Conservation (phyloP, 1,284 basidiomycete species). For the Kwoniella shivajii region DNA sequence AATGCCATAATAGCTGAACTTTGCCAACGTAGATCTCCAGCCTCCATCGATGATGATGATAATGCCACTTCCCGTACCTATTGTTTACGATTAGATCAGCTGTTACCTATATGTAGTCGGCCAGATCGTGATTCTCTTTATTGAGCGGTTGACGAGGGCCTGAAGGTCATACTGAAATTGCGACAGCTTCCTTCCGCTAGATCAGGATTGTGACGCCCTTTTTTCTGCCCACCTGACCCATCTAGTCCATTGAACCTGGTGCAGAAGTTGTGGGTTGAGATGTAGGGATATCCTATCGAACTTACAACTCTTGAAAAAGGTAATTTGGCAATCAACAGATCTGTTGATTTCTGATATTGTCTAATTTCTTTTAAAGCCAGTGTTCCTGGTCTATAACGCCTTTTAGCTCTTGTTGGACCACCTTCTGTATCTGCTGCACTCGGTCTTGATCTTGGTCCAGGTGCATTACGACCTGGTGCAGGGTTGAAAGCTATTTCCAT, state of each 20-base stretch:
- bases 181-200: too few relatives aligned
- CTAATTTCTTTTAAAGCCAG: conserved; percentile 88
- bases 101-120: too few relatives aligned
- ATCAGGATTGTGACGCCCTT: too few relatives aligned
- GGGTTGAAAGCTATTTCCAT: conserved; percentile 2
- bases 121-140: too few relatives aligned
- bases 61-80: conserved; percentile 90
- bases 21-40: conserved; percentile 80
- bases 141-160: too few relatives aligned
- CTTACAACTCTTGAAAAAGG: conserved; percentile 89
- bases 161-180: too few relatives aligned
- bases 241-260: too few relatives aligned
- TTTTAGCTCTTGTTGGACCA: conserved; percentile 4
- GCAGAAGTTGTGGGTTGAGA: too few relatives aligned
- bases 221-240: too few relatives aligned
- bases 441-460: background rate
- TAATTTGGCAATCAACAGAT: conserved; percentile 79
- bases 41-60: conserved; percentile 78
- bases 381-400: conserved; percentile 78
- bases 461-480: background rate
- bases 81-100: too few relatives aligned
- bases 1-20: conserved; percentile 84
- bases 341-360: conserved; percentile 90
- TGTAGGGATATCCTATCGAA: too few relatives aligned
- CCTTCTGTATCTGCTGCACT: conserved; percentile 2